Evolutionary conservation across 208 protist species (phyloP), one percentile per base, ranked within the genome.

Genomic region (Herpetomonas samuelpessoai): DNA sequence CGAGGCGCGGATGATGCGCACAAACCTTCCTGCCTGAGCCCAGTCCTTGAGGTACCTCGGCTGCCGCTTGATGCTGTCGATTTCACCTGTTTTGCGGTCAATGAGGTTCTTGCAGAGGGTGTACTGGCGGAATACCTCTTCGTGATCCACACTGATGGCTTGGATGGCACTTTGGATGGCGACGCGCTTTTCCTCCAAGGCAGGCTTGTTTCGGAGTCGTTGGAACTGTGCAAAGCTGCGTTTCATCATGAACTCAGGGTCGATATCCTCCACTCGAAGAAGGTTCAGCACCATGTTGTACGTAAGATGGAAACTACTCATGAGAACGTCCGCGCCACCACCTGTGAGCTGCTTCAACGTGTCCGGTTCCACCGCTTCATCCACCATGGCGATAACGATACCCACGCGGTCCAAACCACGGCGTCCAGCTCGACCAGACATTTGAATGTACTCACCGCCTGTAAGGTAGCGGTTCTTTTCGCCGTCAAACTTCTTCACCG

Each of bases 271-370:
- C 2, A 99, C 93, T n/a, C 98, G 90, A 21, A 99, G 66, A 45
- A 99, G 73, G 72, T 99, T 99, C 9, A 99, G 86, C 41, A 99
- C 78, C 98, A 99, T 99, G 77, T 99, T 99, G 86, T 99, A 99
- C 35, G 95, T 96, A 44, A 99, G 81, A 73, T 99, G 96, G 74
- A 99, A 99, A 56, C 95, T 94, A 71, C 81, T 95, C 41, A 96
- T 91, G 26, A 99, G 86, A 0, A 93, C 76, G 68, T 98, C 96
- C 14, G 97, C 86, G 31, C 93, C 79, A 26, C 97, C 98, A 39
- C 88, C 92, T 25, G 96, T 93, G 70, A 99, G 82, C 45, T 82
- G 71, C 77, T 97, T 97, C n/a, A 97, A 83, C 10, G 86, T 91
- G 18, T 91, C 76, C 3, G 97, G 96, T 65, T 99, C 97, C 45